Evolutionary conservation across 179 eudicot genomes (phyloP).

Genomic region (Vitellaria paradoxa): DNA sequence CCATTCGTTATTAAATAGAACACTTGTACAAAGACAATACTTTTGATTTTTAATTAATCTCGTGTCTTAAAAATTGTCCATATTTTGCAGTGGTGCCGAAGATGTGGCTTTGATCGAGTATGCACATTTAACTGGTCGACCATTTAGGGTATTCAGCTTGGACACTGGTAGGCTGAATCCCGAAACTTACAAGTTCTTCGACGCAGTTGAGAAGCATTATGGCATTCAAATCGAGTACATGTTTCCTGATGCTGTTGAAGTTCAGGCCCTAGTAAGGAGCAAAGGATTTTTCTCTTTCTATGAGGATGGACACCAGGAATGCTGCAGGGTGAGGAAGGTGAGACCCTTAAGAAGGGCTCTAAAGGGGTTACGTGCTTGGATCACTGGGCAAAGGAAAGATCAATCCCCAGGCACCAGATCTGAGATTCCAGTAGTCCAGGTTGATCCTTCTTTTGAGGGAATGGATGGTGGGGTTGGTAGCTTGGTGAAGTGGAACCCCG

Average conservation of each 20-base stretch:
- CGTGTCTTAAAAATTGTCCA: background rate
- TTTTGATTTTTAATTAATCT: background rate
- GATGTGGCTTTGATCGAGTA: slow-evolving; percentile 95
- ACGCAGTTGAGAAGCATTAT: slow-evolving; percentile 68
- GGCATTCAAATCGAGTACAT: slow-evolving; percentile 78
- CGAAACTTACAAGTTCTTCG: slow-evolving; percentile 75
- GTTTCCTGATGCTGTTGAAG: slow-evolving; percentile 90
- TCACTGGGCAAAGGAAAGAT: slow-evolving; percentile 90
- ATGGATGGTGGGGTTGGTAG: slow-evolving; percentile 79
- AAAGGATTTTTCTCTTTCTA: slow-evolving; percentile 91
- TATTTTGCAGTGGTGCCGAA: slow-evolving; percentile 79
- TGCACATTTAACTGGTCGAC: slow-evolving; percentile 79
- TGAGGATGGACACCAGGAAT: slow-evolving; percentile 94
- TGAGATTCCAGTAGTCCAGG: slow-evolving; percentile 82
- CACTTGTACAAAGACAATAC: no score
- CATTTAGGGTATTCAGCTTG: slow-evolving; percentile 78
- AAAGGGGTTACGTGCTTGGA: slow-evolving; percentile 89
- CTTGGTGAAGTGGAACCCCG: slow-evolving; percentile 91
- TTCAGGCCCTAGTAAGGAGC: slow-evolving; percentile 70
- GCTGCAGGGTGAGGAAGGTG: slow-evolving; percentile 93
- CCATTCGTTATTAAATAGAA: no score
- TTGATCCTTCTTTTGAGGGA: slow-evolving; percentile 82
- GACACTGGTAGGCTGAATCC: slow-evolving; percentile 89
- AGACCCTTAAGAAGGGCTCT: slow-evolving; percentile 80
- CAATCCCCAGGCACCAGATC: slow-evolving; percentile 95